A percentile compares a stretch with the other conserved stretches of the same genome.
Evolutionary conservation across 2,329 filamentous ascomycete genomes (phyloP).

Genomic region (Lachnellula occidentalis): DNA sequence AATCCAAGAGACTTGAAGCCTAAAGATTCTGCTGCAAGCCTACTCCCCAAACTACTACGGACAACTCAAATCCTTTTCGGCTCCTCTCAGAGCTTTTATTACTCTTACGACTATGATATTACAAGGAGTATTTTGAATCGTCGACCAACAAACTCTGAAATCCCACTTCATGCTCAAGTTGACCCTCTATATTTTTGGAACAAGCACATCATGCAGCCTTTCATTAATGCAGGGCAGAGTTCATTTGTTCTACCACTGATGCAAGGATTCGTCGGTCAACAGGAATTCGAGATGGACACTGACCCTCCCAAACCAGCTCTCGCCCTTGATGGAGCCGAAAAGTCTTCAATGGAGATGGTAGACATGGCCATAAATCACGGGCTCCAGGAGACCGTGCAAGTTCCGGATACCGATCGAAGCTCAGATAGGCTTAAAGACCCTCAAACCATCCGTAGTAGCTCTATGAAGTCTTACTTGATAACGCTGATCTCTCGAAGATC

Average conservation of each 20-base stretch:
- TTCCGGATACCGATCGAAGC: neutral
- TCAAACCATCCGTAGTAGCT: neutral
- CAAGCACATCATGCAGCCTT: conserved; percentile 63
- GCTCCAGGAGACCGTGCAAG: conserved; percentile 7
- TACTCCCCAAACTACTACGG: conserved; percentile 79
- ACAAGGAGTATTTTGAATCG: conserved; percentile 56
- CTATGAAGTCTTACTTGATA: conserved; percentile 46
- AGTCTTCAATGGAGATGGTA: conserved; percentile 37
- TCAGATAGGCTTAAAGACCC: neutral
- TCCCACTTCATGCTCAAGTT: conserved; percentile 65
- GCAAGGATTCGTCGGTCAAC: conserved; percentile 91
- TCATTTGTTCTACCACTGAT: conserved; percentile 73
- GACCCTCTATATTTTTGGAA: conserved; percentile 93
- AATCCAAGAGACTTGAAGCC: conserved; percentile 6
- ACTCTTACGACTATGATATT: conserved; percentile 90
- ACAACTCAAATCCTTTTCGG: conserved; percentile 82
- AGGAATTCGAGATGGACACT: conserved; percentile 67
- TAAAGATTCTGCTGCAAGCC: conserved; percentile 22
- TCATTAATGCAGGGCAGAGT: conserved; percentile 69
- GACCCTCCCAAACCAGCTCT: conserved; percentile 41
- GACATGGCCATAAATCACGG: conserved; percentile 31
- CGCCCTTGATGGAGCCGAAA: conserved; percentile 43
- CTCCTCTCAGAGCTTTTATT: conserved; percentile 81
- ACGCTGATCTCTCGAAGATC: conserved; percentile 90
- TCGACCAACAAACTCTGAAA: conserved; percentile 38